Percentiles rank a stretch among this genome's conserved stretches.
These are phyloP conservation scores for Avena atlantica DNA, from an alignment of 176 grass and related monocot species.

Conservation along the genomic window DNA sequence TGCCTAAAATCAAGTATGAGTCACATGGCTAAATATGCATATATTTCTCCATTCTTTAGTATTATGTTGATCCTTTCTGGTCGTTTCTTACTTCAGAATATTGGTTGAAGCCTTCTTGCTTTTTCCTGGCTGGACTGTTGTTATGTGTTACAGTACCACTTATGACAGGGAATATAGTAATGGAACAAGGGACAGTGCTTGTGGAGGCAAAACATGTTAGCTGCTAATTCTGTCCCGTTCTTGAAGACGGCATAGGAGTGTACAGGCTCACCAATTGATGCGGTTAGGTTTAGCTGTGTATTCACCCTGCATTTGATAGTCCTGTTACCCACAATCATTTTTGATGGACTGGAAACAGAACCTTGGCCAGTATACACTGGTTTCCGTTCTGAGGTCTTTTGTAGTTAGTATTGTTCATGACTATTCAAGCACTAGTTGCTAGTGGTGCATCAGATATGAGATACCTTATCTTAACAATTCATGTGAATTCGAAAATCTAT, in stretches of 20 bases:
- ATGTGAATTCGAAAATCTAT: constrained; percentile 22
- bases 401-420: constrained; percentile 13
- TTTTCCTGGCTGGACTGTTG: constrained; percentile 32
- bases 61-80: constrained; percentile 18
- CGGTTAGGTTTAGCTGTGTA: constrained; percentile 8
- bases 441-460: constrained; percentile 21
- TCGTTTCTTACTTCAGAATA: constrained; percentile 29
- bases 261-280: neutral
- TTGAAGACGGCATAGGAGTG: constrained; percentile 15
- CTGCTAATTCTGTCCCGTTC: constrained; percentile 1
- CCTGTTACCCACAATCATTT: constrained; percentile 17
- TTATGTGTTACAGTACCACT: neutral
- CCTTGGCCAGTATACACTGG: constrained; percentile 4
- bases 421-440: constrained; percentile 27
- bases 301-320: constrained; percentile 7
- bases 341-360: constrained; percentile 32
- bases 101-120: constrained; percentile 19
- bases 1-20: constrained; percentile 38
- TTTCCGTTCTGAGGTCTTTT: constrained; percentile 31
- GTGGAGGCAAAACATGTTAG: constrained; percentile 15
- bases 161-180: neutral
- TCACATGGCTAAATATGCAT: constrained; percentile 28
- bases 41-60: constrained; percentile 7
- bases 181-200: neutral
- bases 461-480: constrained; percentile 21